These are phyloP conservation scores for Cryptococcus maquisensis DNA, from an alignment of 1,284 basidiomycete species.

Conservation along the genomic window DNA sequence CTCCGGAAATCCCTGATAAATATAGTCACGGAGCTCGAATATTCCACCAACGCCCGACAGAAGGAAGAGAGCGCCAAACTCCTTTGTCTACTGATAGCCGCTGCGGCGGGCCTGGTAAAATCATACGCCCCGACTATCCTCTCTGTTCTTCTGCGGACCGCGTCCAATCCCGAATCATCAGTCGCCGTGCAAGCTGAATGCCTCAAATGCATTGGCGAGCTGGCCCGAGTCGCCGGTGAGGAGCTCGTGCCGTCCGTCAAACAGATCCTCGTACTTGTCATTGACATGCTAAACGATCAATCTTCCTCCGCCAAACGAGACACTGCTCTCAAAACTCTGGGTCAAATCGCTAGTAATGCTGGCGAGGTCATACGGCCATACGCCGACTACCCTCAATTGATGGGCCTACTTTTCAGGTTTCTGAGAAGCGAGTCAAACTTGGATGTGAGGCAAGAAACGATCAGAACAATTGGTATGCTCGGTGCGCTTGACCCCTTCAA, in stretches of 20 bases:
- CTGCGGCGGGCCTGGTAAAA: conserved; percentile 90
- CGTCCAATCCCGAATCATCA: conserved; percentile 79
- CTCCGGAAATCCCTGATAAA: conserved; percentile 94
- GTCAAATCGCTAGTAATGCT: conserved; percentile 92
- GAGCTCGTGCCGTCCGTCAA: conserved; percentile 79
- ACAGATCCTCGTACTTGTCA: conserved; percentile 83
- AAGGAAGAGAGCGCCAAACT: conserved; percentile 87
- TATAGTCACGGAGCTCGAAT: conserved; percentile 93
- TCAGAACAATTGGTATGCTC: conserved; percentile 91
- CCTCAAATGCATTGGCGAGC: conserved; percentile 89
- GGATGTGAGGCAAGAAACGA: conserved; percentile 75
- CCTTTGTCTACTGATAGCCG: conserved; percentile 78
- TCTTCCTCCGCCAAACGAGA: conserved; percentile 74
- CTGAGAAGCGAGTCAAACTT: conserved; percentile 76
- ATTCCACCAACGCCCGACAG: conserved; percentile 81
- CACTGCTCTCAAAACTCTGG: conserved; percentile 88
- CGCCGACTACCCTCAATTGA: conserved; percentile 82
- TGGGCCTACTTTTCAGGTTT: conserved; percentile 83
- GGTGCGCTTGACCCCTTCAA: conserved; percentile 97
- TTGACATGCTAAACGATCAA: conserved; percentile 81
- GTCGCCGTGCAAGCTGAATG: conserved; percentile 89
- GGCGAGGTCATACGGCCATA: conserved; percentile 91
- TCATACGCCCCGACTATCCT: conserved; percentile 97
- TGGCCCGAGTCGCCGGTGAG: conserved; percentile 89
- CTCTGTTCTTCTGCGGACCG: conserved; percentile 68